Base-by-base conservation (phyloP, 139 green algal species). In the Micractinium sp. region DNA sequence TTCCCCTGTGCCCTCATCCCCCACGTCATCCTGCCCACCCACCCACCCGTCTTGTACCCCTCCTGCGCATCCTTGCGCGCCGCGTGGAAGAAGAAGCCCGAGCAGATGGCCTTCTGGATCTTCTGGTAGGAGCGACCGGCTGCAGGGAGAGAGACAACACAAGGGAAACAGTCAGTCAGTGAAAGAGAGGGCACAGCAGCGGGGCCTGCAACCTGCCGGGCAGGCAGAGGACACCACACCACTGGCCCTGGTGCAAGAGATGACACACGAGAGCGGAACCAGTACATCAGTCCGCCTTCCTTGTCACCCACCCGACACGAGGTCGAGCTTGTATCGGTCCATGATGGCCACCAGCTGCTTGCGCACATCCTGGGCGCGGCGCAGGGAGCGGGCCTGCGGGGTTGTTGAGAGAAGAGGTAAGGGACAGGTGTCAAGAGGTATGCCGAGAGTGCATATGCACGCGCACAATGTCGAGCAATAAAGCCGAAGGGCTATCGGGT, bases 261-360 rank as follows among this genome's bases (percentile, higher is more conserved):
- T n/a, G n/a, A n/a, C n/a, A n/a, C n/a, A n/a, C n/a, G n/a, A n/a
- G n/a, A n/a, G n/a, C n/a, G n/a, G n/a, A n/a, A n/a, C n/a, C n/a
- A n/a, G n/a, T n/a, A n/a, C n/a, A n/a, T n/a, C n/a, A n/a, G n/a
- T n/a, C n/a, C n/a, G n/a, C n/a, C n/a, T n/a, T n/a, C n/a, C n/a
- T n/a, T n/a, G n/a, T n/a, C n/a, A n/a, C 76, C 22, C 56, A 86
- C 96, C 95, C 31, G 90, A 96, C 63, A 98, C 97, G n/a, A 99
- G 91, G 90, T 99, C 97, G 90, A 99, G 95, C 91, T 98, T 98
- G 95, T 99, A 99, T 9, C 96, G 90, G 93, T 99, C 98, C 98
- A 99, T 99, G 95, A 99, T 99, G 61, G 95, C 93, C 47, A 99
- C 91, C 84, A 99, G 95, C 96, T 99, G 97, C 93, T 99, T 99